phyloP scores from a whole-genome alignment of 257 asterid species.

The Pogostemon cablin region DNA sequence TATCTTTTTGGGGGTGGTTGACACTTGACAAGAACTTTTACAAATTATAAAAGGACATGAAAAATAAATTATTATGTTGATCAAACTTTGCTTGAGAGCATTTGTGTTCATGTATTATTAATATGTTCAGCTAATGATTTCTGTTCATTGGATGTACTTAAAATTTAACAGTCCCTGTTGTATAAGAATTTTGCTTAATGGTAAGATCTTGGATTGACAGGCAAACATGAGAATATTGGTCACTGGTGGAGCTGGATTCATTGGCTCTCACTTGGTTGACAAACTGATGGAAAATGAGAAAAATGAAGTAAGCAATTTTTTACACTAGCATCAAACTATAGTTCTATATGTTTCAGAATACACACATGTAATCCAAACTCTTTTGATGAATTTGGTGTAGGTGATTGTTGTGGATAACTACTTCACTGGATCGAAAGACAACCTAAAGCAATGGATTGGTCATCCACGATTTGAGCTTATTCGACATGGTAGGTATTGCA shows the following conservation, averaged over 20 bases:
- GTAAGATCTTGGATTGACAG: conserved; percentile 42
- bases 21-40: neutral
- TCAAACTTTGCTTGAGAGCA: neutral
- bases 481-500: conserved; percentile 72
- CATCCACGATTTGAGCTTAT: conserved; percentile 98
- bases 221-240: conserved; percentile 96
- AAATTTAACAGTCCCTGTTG: neutral
- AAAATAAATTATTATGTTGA: neutral
- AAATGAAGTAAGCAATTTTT: conserved; percentile 66
- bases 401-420: conserved; percentile 92
- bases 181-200: neutral
- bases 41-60: neutral
- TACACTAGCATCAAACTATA: neutral
- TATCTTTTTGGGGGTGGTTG: too few relatives aligned
- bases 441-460: conserved; percentile 89
- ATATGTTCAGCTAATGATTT: neutral
- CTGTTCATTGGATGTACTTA: neutral
- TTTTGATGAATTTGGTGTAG: conserved; percentile 38
- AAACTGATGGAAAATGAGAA: conserved; percentile 92
- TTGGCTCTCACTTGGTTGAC: conserved; percentile 98
- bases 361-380: neutral
- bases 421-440: conserved; percentile 97
- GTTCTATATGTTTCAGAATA: neutral
- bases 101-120: neutral
- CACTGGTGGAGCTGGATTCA: conserved; percentile 99